A percentile compares a stretch with the other conserved stretches of the same genome.
These are phyloP conservation scores for Coprinopsis strossmayeri DNA, from an alignment of 768 basidiomycete species.

Conservation along the genomic window DNA sequence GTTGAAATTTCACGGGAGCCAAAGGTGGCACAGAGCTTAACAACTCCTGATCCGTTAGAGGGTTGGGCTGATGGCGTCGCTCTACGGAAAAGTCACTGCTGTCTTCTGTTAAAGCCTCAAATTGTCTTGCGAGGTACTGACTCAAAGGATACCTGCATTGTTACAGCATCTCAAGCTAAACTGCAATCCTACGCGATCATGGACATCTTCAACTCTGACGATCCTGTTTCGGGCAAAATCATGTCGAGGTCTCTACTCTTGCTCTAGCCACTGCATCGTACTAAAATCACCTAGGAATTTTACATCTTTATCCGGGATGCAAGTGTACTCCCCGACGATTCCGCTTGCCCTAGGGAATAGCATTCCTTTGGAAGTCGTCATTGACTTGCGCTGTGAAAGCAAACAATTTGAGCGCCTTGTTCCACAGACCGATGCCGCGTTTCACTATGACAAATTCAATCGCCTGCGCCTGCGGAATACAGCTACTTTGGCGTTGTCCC, in stretches of 20 bases:
- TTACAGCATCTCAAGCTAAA: conserved; percentile 77
- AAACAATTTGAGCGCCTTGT: conserved; percentile 84
- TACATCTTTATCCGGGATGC: conserved; percentile 70
- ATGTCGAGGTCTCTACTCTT: conserved; percentile 54
- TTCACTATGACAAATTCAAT: conserved; percentile 95
- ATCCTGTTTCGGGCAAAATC: conserved; percentile 79
- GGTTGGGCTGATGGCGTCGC: conserved; percentile 73
- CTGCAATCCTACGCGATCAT: conserved; percentile 75
- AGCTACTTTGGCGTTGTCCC: conserved; percentile 44
- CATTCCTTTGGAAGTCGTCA: conserved; percentile 86
- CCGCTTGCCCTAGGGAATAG: conserved; percentile 34
- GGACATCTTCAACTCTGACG: conserved; percentile 71
- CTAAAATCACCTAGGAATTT: conserved; percentile 51
- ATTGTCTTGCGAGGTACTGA: conserved; percentile 67
- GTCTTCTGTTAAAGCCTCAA: conserved; percentile 88
- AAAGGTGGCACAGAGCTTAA: conserved; percentile 23
- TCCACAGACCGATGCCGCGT: conserved; percentile 77
- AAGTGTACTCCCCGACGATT: conserved; percentile 74
- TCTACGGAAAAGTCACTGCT: conserved; percentile 66
- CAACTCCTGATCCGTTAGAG: conserved; percentile 49
- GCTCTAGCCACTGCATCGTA: not conserved
- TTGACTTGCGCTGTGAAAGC: conserved; percentile 80
- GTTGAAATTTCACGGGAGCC: conserved; percentile 28
- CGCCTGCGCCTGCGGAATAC: conserved; percentile 76
- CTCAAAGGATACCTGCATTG: conserved; percentile 49